Evolutionary conservation across 345 rosid genomes (phyloP).

Genomic region (Murraya koenigii): DNA sequence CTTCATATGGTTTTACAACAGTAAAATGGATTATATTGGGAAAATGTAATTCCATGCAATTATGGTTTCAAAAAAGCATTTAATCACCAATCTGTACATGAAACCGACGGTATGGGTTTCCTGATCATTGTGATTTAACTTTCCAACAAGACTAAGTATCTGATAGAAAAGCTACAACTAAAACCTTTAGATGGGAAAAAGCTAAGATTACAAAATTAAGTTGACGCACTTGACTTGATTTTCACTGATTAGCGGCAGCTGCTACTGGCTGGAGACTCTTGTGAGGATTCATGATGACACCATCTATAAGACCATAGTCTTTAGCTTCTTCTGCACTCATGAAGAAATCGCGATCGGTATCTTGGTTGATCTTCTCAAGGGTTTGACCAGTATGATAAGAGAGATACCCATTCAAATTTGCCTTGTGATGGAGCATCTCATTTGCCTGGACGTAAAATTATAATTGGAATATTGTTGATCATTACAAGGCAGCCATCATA

Average conservation of each 20-base stretch:
- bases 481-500: background rate
- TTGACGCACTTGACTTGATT: background rate
- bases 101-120: background rate
- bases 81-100: background rate
- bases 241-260: slow-evolving; percentile 25
- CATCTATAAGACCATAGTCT: slow-evolving; percentile 63
- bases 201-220: background rate
- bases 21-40: background rate
- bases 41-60: background rate
- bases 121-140: background rate
- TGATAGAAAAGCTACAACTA: background rate
- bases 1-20: background rate
- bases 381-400: slow-evolving; percentile 54
- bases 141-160: background rate
- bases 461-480: background rate
- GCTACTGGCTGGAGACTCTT: slow-evolving; percentile 42
- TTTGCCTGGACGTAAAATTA: slow-evolving; percentile 38
- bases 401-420: slow-evolving; percentile 50
- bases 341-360: slow-evolving; percentile 63
- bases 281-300: slow-evolving; percentile 48
- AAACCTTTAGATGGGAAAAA: background rate
- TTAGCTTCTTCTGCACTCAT: slow-evolving; percentile 60
- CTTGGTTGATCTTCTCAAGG: slow-evolving; percentile 47
- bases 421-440: slow-evolving; percentile 59
- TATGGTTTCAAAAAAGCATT: background rate